Conservation (phyloP, 805 yeast genomes). For the Brettanomyces naardenensis region DNA sequence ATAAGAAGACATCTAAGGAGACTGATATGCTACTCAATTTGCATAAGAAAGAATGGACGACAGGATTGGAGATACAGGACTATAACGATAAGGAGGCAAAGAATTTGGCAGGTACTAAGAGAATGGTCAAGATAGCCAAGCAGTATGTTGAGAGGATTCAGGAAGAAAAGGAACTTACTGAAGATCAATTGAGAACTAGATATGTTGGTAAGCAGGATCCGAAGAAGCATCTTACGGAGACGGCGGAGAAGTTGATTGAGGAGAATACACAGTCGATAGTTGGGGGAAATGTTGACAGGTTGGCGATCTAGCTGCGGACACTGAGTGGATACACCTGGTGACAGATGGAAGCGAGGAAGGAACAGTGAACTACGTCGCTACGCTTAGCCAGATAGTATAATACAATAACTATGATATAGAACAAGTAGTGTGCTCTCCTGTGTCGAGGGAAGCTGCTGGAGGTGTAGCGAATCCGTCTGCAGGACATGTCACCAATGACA, state of each 20-base stretch:
- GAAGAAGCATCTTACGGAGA: conserved; percentile 88
- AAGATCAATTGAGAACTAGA: conserved; percentile 87
- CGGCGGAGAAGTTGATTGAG: conserved; percentile 80
- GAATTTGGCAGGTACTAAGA: conserved; percentile 64
- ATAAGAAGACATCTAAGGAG: conserved; percentile 85
- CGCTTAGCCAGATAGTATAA: too few species aligned
- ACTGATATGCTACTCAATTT: conserved; percentile 89
- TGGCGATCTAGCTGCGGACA: conserved; percentile 71
- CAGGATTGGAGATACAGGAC: conserved; percentile 74
- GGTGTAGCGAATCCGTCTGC: too few species aligned
- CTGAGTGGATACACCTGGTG: neutral
- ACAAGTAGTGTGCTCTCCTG: too few species aligned
- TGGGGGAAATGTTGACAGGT: conserved; percentile 83
- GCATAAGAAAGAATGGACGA: conserved; percentile 94
- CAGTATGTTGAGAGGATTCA: conserved; percentile 83
- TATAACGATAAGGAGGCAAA: conserved; percentile 70
- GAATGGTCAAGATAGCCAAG: conserved; percentile 84
- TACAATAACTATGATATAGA: too few species aligned
- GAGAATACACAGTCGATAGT: conserved; percentile 82
- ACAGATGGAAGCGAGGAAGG: too few species aligned
- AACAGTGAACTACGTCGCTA: too few species aligned
- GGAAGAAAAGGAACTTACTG: conserved; percentile 84
- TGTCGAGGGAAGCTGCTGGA: too few species aligned
- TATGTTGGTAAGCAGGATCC: conserved; percentile 99
- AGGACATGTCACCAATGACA: too few species aligned